phyloP scores from a whole-genome alignment of 352 stramenopile species.

The Phytophthora europaea region DNA sequence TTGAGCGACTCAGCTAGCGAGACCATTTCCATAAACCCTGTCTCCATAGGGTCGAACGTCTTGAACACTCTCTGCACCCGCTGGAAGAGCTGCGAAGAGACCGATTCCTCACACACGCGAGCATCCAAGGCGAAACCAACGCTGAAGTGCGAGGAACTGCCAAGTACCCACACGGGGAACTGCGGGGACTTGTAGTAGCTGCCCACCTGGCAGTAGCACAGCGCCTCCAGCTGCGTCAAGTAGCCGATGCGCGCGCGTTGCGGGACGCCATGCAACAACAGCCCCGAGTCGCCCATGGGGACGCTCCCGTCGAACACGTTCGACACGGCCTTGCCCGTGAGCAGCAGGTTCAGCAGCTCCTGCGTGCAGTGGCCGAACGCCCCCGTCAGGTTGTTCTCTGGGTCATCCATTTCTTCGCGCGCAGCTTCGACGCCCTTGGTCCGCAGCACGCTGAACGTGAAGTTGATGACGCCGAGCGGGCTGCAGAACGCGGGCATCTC shows the following conservation, averaged over 20 bases:
- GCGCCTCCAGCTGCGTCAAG: slow-evolving; percentile 90
- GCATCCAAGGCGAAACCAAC: slow-evolving; percentile 85
- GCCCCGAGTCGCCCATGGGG: slow-evolving; percentile 78
- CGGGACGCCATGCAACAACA: slow-evolving; percentile 75
- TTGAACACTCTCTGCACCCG: slow-evolving; percentile 92
- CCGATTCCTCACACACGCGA: slow-evolving; percentile 67
- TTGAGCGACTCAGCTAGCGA: slow-evolving; percentile 70
- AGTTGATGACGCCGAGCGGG: slow-evolving; percentile 71
- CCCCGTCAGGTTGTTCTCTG: slow-evolving; percentile 60
- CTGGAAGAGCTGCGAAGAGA: slow-evolving; percentile 84
- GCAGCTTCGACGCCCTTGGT: slow-evolving; percentile 61
- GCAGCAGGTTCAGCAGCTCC: slow-evolving; percentile 89
- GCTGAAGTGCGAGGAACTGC: slow-evolving; percentile 92
- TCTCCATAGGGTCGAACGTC: slow-evolving; percentile 87
- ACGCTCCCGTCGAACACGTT: slow-evolving; percentile 89
- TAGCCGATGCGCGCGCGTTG: slow-evolving; percentile 79
- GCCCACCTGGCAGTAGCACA: slow-evolving; percentile 93
- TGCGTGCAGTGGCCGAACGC: slow-evolving; percentile 87
- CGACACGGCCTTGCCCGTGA: slow-evolving; percentile 80
- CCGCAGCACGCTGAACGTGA: slow-evolving; percentile 74
- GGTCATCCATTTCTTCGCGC: slow-evolving; percentile 83
- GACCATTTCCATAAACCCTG: slow-evolving; percentile 85
- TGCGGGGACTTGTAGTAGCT: slow-evolving; percentile 91
- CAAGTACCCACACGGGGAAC: slow-evolving; percentile 93
- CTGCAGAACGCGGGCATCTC: slow-evolving; percentile 45